These are phyloP conservation scores for Fraxinus americana DNA, from an alignment of 257 asterid species.

Conservation along the genomic window DNA sequence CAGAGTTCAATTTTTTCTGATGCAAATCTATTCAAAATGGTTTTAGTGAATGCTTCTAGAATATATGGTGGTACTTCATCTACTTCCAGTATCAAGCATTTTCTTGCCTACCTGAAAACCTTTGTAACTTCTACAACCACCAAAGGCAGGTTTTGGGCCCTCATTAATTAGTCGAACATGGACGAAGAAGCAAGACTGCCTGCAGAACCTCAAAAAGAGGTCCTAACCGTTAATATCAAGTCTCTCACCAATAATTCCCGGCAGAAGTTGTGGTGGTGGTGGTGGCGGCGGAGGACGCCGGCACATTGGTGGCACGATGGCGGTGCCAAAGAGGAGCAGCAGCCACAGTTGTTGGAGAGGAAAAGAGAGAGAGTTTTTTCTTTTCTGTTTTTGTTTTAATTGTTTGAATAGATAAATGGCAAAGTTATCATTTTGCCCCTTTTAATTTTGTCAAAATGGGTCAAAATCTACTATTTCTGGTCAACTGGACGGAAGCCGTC, in stretches of 20 bases:
- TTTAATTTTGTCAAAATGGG: too few relatives aligned
- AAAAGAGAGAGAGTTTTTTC: too few relatives aligned
- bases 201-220: conserved; percentile 19
- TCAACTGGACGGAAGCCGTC: too few relatives aligned
- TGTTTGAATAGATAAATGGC: too few relatives aligned
- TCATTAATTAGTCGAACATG: conserved; percentile 45
- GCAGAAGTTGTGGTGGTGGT: too few relatives aligned
- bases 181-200: conserved; percentile 34
- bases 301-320: too few relatives aligned
- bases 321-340: too few relatives aligned
- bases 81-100: conserved; percentile 8
- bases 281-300: too few relatives aligned
- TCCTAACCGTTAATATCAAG: conserved; percentile 43
- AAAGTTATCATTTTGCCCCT: too few relatives aligned
- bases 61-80: conserved; percentile 23
- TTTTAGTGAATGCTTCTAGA: conserved; percentile 32
- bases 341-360: too few relatives aligned
- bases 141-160: neutral
- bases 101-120: conserved; percentile 20
- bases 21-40: conserved; percentile 24
- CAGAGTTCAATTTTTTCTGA: conserved; percentile 24
- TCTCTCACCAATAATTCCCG: conserved; percentile 36
- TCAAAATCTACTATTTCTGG: too few relatives aligned
- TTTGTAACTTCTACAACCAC: conserved; percentile 3
- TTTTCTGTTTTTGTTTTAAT: too few relatives aligned